phyloP scores from a whole-genome alignment of 805 yeast genomes.

The Yamadazyma ubonensis region DNA sequence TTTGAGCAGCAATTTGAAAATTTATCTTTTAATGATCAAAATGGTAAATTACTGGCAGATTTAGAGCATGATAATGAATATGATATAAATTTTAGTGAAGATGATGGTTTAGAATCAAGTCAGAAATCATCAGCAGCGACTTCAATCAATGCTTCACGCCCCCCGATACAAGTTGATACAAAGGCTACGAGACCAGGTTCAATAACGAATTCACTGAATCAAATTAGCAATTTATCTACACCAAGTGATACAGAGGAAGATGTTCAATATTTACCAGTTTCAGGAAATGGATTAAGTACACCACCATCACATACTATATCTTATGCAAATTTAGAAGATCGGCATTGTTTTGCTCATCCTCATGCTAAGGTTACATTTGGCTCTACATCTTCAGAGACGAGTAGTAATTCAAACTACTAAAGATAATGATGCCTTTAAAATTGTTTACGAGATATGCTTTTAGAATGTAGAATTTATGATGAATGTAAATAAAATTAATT shows the following conservation, averaged over 20 bases:
- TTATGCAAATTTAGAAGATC: slow-evolving; percentile 29
- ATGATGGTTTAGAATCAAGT: slow-evolving; percentile 13
- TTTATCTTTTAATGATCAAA: slow-evolving; percentile 1
- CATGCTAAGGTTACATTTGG: slow-evolving; percentile 34
- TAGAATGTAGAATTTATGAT: too few relatives aligned
- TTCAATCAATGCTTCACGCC: not conserved
- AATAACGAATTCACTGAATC: not conserved
- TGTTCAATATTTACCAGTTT: slow-evolving; percentile 27
- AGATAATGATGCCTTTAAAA: too few relatives aligned
- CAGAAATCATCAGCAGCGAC: not conserved
- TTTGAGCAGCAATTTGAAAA: slow-evolving; percentile 13
- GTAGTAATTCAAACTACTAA: slow-evolving; percentile 4
- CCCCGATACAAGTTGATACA: not conserved
- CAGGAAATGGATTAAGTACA: slow-evolving; percentile 31
- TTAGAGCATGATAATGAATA: slow-evolving; percentile 20
- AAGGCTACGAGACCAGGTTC: not conserved
- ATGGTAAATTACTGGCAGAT: not conserved
- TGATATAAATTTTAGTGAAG: slow-evolving; percentile 38
- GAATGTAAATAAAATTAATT: too few relatives aligned
- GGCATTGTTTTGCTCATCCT: slow-evolving; percentile 45
- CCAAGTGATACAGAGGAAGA: slow-evolving; percentile 25
- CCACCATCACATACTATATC: slow-evolving; percentile 24
- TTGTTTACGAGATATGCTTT: too few relatives aligned
- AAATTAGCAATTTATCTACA: slow-evolving; percentile 6
- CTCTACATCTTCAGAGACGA: slow-evolving; percentile 8